A percentile compares a stretch with the other conserved stretches of the same genome.
Conservation (phyloP, 2,329 filamentous ascomycete species). For the Dothideomycetidae sp. region DNA sequence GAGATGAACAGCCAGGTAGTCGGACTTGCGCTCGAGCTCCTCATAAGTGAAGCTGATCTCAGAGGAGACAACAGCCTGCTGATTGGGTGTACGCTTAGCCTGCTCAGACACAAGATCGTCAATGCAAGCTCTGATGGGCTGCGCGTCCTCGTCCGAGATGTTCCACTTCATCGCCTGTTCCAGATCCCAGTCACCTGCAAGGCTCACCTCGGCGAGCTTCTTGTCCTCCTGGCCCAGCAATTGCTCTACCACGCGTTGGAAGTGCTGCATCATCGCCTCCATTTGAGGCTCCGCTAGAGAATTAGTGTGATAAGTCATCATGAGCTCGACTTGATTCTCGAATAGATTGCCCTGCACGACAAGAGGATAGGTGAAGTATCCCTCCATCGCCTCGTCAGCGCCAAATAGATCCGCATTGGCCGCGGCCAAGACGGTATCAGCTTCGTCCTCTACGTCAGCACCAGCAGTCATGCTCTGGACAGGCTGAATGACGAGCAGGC, state of each 20-base stretch:
- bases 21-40: slow-evolving; percentile 14
- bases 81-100: slow-evolving; percentile 12
- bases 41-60: slow-evolving; percentile 18
- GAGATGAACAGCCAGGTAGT: slow-evolving; percentile 12
- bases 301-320: slow-evolving; percentile 1
- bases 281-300: background rate
- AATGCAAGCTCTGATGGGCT: slow-evolving; percentile 11
- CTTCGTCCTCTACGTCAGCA: background rate
- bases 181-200: background rate
- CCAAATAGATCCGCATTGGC: background rate
- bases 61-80: slow-evolving; percentile 16
- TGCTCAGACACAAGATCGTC: slow-evolving; percentile 14
- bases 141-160: background rate
- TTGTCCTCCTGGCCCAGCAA: slow-evolving; percentile 7
- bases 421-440: background rate
- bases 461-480: background rate
- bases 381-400: background rate
- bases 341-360: slow-evolving; percentile 1
- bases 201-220: background rate
- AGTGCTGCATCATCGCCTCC: slow-evolving; percentile 16
- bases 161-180: slow-evolving; percentile 1
- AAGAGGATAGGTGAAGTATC: background rate
- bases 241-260: slow-evolving; percentile 18
- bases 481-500: slow-evolving; percentile 2
- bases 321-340: background rate